These are phyloP conservation scores for Dichotomopilus funicola DNA, from an alignment of 2,329 filamentous ascomycete species.

Conservation along the genomic window DNA sequence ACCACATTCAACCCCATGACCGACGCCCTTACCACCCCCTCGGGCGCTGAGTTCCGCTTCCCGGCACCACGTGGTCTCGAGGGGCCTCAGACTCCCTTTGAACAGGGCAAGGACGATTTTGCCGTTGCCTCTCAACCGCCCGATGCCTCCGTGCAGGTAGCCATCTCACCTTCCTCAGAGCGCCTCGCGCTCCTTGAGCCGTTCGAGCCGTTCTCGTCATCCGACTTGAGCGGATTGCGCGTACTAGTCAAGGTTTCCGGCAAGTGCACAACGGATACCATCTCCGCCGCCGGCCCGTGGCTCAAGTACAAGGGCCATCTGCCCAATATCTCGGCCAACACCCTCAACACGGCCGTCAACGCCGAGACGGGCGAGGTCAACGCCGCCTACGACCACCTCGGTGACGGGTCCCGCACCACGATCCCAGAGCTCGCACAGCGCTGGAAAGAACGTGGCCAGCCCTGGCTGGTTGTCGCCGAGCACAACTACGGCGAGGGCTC, in stretches of 20 bases:
- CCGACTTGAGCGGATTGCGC: conserved; percentile 68
- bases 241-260: conserved; percentile 95
- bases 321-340: conserved; percentile 96
- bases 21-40: conserved; percentile 72
- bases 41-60: conserved; percentile 80
- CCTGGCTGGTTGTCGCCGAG: conserved; percentile 94
- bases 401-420: conserved; percentile 47
- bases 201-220: conserved; percentile 73
- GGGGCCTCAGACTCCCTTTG: conserved; percentile 60
- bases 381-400: conserved; percentile 66
- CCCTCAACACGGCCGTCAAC: conserved; percentile 89
- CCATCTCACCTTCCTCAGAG: conserved; percentile 79
- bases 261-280: conserved; percentile 98
- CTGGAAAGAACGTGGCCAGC: conserved; percentile 69
- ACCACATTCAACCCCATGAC: conserved; percentile 97
- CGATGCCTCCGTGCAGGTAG: conserved; percentile 63
- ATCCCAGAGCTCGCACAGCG: conserved; percentile 82
- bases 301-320: conserved; percentile 99
- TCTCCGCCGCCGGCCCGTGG: conserved; percentile 95
- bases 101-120: conserved; percentile 67
- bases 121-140: conserved; percentile 65
- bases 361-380: conserved; percentile 90
- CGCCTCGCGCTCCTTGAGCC: conserved; percentile 88
- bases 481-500: conserved; percentile 94
- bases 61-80: conserved; percentile 66